Base-by-base conservation (phyloP, 441 rosid species). In the Populus hybrid region DNA sequence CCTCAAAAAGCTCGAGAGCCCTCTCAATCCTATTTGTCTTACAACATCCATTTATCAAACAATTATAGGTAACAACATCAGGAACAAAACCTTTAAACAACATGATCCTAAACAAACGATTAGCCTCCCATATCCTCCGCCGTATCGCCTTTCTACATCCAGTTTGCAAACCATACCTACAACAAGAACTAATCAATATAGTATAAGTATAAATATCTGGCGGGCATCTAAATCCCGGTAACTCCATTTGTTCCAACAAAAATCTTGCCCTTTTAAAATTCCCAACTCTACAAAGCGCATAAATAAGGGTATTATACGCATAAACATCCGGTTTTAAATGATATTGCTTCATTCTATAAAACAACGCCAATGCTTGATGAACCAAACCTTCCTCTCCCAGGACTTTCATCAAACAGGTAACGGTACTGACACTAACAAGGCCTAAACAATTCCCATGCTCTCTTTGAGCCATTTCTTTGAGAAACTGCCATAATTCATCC, bases 391-490 rank as follows among this genome's bases (percentile, higher is more conserved):
- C 94, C 81, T 95, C 96, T 78, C 92, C 98, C 80, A 93, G 89
- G 75, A 92, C 94, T 91, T 95, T 95, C 71, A 95, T 92, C 97
- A 92, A 93, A 90, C 98, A 90, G 71, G 97, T 95, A 70, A 93
- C 34, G 6, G 92, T 83, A 69, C 80, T 34, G 38, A 86, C 83
- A 0, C 88, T 85, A 4, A 92, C 89, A 24, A 87, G 82, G 50
- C 46, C 75, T 21, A 12, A 3, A 38, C 87, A 75, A 1, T 11
- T 3, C 18, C 75, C 79, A 7, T 50, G 79, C 5, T 79, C 88
- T 75, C 88, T 80, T 40, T 84, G 70, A 0, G 89, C 77, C 79
- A 90, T 89, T 75, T 83, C 86, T 77, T 82, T 82, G n/a, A 91
- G 93, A 81, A 94, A 92, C 2, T 79, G 82, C 97, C 93, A 89